These are phyloP conservation scores for Talaromyces piceae DNA, from an alignment of 2,329 filamentous ascomycete genomes.

Conservation along the genomic window DNA sequence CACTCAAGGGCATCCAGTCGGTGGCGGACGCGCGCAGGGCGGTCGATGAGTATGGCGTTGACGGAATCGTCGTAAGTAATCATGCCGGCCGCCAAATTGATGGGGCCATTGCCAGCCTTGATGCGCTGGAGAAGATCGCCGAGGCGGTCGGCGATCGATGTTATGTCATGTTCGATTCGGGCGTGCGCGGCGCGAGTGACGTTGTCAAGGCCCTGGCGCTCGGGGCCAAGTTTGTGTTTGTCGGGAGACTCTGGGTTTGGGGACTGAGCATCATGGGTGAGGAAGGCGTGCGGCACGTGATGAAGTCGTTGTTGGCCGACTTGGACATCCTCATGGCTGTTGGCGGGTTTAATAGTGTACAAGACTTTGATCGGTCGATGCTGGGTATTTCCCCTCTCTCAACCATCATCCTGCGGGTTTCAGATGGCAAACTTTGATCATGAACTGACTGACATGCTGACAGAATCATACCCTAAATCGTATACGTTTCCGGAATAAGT, in stretches of 20 bases:
- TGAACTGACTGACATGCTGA: conserved; percentile 8
- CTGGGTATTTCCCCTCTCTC: conserved; percentile 26
- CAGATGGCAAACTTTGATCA: background rate
- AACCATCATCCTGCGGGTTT: too few species aligned
- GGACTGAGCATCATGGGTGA: conserved; percentile 54
- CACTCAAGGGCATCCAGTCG: conserved; percentile 63
- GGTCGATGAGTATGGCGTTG: conserved; percentile 49
- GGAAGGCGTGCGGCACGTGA: conserved; percentile 53
- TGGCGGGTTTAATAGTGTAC: conserved; percentile 47
- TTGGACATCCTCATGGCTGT: conserved; percentile 57
- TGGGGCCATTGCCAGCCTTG: conserved; percentile 52
- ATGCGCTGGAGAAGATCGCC: conserved; percentile 53
- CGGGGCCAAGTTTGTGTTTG: conserved; percentile 55
- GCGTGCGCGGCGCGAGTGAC: conserved; percentile 50
- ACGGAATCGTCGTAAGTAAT: conserved; percentile 64
- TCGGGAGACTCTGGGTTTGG: conserved; percentile 56
- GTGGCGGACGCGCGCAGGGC: conserved; percentile 56
- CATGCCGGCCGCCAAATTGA: conserved; percentile 63
- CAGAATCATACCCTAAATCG: conserved; percentile 38
- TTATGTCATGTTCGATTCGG: conserved; percentile 55
- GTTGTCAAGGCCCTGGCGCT: conserved; percentile 55
- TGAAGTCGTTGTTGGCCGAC: conserved; percentile 55
- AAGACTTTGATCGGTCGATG: conserved; percentile 43
- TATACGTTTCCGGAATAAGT: conserved; percentile 15
- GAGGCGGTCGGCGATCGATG: conserved; percentile 44